Conservation (phyloP, 805 yeast genomes). For the Torulaspora delbrueckii region DNA sequence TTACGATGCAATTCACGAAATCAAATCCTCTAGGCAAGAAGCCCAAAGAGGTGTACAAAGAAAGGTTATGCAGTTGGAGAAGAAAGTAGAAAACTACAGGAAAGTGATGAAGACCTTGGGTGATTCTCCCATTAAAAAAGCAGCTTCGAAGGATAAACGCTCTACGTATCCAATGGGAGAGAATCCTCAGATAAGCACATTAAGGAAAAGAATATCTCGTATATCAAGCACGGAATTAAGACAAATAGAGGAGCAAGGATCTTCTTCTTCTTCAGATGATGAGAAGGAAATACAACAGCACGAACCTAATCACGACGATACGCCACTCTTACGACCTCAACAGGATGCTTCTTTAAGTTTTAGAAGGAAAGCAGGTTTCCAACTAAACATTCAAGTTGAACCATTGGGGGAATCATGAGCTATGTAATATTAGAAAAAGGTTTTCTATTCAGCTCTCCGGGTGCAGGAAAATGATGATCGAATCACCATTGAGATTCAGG, state of each 20-base stretch:
- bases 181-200: slow-evolving; percentile 5
- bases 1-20: slow-evolving; percentile 17
- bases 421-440: neutral
- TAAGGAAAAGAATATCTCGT: slow-evolving; percentile 24
- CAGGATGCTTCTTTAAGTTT: slow-evolving; percentile 2
- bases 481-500: neutral
- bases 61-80: slow-evolving; percentile 30
- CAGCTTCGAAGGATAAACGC: slow-evolving; percentile 3
- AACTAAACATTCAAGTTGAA: slow-evolving; percentile 22
- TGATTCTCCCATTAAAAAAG: slow-evolving; percentile 6
- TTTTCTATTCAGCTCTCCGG: neutral
- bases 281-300: slow-evolving; percentile 14
- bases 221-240: slow-evolving; percentile 25
- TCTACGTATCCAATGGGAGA: slow-evolving; percentile 7
- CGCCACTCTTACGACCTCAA: slow-evolving; percentile 4
- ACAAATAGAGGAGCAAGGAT: slow-evolving; percentile 25
- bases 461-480: neutral
- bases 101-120: slow-evolving; percentile 23
- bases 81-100: slow-evolving; percentile 29
- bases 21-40: slow-evolving; percentile 9
- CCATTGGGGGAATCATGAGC: slow-evolving; percentile 5
- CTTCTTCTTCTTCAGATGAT: slow-evolving; percentile 22
- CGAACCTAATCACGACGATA: neutral
- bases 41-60: slow-evolving; percentile 21
- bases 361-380: slow-evolving; percentile 22